phyloP scores from a whole-genome alignment of 768 basidiomycete species.

The Vararia minispora region DNA sequence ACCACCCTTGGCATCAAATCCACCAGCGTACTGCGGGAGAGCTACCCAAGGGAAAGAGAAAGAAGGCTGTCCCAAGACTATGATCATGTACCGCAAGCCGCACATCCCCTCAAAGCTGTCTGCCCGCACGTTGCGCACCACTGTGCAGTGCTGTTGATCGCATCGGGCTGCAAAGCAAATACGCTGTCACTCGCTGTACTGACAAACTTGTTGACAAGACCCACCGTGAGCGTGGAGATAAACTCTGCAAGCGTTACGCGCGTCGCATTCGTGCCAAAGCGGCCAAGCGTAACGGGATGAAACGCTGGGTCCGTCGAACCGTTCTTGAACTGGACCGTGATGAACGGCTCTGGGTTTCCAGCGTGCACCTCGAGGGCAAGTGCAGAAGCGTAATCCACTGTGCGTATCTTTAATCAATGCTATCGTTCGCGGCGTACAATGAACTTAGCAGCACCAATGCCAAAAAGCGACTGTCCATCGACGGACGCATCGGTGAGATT shows the following conservation, averaged over 20 bases:
- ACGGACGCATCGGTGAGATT: slow-evolving; percentile 20
- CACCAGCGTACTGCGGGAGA: no score
- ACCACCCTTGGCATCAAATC: no score
- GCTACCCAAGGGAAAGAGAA: no score
- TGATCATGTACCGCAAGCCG: no score
- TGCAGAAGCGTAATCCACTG: no score
- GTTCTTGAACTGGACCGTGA: slow-evolving; percentile 1
- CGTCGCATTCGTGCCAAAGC: not conserved
- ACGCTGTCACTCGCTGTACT: not conserved
- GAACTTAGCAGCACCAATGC: no score
- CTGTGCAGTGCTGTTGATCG: not conserved
- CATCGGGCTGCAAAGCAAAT: not conserved
- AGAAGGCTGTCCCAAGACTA: no score
- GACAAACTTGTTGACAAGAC: not conserved
- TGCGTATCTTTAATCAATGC: no score
- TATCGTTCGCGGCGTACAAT: no score
- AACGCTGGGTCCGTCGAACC: not conserved
- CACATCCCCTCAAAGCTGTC: not conserved
- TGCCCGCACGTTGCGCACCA: not conserved
- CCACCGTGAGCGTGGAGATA: not conserved
- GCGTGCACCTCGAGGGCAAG: not conserved
- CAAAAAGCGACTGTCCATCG: no score
- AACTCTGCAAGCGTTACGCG: not conserved
- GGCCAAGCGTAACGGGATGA: not conserved
- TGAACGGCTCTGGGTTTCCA: not conserved